Evolutionary conservation across 139 green algal genomes (phyloP).

Genomic region (Limnomonas spitsbergensis): DNA sequence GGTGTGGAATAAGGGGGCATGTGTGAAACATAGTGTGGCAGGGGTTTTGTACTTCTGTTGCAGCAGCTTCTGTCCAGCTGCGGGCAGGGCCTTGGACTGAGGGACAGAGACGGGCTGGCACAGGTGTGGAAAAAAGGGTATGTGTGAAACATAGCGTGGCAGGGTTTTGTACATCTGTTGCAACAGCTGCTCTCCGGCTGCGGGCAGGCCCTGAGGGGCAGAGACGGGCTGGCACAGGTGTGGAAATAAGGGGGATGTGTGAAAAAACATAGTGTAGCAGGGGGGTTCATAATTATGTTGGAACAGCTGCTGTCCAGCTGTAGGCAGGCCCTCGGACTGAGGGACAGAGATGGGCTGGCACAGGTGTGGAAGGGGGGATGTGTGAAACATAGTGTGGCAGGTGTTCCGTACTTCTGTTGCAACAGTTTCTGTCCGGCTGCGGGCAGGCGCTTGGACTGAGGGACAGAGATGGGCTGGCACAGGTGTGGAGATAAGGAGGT

Average conservation of each 20-base stretch:
- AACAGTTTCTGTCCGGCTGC: slow-evolving; percentile 30
- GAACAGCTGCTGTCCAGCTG: slow-evolving; percentile 31
- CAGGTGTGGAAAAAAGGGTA: no score
- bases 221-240: slow-evolving; percentile 2
- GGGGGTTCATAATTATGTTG: slow-evolving; percentile 15
- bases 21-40: no score
- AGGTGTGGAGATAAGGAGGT: no score
- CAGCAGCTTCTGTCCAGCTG: slow-evolving; percentile 31
- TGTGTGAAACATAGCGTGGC: no score
- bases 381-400: no score
- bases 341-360: not conserved
- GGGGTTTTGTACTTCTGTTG: no score
- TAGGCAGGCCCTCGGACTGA: not conserved
- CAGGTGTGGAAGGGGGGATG: slow-evolving; percentile 24
- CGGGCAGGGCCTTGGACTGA: not conserved
- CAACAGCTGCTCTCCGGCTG: no score
- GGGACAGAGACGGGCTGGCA: not conserved
- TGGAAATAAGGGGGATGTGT: slow-evolving; percentile 14
- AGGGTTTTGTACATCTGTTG: no score
- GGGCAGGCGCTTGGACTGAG: not conserved
- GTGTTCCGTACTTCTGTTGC: no score
- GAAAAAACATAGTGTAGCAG: not conserved
- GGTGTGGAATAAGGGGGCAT: no score
- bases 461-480: not conserved
- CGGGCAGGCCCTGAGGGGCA: no score